phyloP scores from a whole-genome alignment of 352 stramenopile species.

The Blastocystis sp. region DNA sequence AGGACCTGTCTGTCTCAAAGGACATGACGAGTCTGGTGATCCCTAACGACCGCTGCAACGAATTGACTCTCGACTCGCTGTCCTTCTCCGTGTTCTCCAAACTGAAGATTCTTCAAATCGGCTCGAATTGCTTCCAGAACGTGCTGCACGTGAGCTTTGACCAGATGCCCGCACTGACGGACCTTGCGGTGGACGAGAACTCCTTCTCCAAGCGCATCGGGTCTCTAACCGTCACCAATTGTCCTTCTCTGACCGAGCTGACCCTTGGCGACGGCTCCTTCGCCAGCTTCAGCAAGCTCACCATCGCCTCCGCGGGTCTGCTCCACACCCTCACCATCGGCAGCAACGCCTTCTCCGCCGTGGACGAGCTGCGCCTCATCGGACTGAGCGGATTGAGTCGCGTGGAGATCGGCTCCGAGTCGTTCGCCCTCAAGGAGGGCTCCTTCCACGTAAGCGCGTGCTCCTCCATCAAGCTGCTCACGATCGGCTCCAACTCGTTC shows the following conservation, averaged over 20 bases:
- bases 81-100: too few species aligned
- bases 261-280: background rate
- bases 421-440: background rate
- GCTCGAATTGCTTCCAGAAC: background rate
- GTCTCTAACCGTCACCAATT: background rate
- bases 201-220: background rate
- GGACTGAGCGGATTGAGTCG: background rate
- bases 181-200: background rate
- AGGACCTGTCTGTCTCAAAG: background rate
- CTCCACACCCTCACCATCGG: background rate
- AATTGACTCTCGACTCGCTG: background rate
- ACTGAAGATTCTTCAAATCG: background rate
- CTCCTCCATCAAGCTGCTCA: background rate
- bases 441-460: background rate
- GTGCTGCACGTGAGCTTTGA: background rate
- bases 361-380: background rate
- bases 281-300: background rate
- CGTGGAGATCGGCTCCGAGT: background rate
- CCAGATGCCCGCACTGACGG: background rate
- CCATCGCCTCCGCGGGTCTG: background rate
- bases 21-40: background rate
- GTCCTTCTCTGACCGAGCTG: background rate
- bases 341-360: background rate
- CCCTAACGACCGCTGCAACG: background rate
- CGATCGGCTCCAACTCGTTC: background rate